A percentile compares a stretch with the other conserved stretches of the same genome.
These are phyloP conservation scores for Monilinia fructigena DNA, from an alignment of 2,329 filamentous ascomycete species.

Conservation along the genomic window DNA sequence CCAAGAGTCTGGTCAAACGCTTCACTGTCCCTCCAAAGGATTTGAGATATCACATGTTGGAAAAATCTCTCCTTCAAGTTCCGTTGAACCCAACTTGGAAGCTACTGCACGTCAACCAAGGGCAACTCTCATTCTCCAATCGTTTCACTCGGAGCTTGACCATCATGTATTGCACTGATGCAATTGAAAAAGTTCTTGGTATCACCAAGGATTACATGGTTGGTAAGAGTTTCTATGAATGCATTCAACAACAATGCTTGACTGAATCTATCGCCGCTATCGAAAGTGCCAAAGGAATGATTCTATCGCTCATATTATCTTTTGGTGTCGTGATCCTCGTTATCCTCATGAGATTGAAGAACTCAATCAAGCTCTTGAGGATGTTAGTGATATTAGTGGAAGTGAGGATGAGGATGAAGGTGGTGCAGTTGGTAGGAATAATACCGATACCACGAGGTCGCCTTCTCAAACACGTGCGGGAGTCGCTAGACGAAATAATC, in stretches of 20 bases:
- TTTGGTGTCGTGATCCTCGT: conserved; percentile 77
- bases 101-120: conserved; percentile 69
- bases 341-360: conserved; percentile 48
- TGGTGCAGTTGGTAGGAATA: conserved; percentile 28
- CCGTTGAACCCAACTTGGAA: conserved; percentile 53
- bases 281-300: conserved; percentile 84
- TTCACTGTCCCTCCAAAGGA: conserved; percentile 81
- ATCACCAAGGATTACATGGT: conserved; percentile 66
- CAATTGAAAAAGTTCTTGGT: conserved; percentile 72
- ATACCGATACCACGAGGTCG: conserved; percentile 38
- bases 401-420: conserved; percentile 46
- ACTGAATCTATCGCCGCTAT: conserved; percentile 74
- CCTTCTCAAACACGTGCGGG: conserved; percentile 34
- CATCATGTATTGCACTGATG: conserved; percentile 83
- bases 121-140: conserved; percentile 78
- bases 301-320: conserved; percentile 85
- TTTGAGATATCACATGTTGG: conserved; percentile 85
- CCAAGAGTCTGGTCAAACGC: conserved; percentile 47
- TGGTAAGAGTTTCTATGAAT: conserved; percentile 82
- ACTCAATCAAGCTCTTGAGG: conserved; percentile 45
- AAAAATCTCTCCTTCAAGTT: conserved; percentile 81
- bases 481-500: conserved; percentile 30
- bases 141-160: conserved; percentile 79
- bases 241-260: conserved; percentile 75
- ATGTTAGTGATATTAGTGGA: conserved; percentile 44